Conservation (phyloP, 352 stramenopile species). For the Pythium vanterpoolii region DNA sequence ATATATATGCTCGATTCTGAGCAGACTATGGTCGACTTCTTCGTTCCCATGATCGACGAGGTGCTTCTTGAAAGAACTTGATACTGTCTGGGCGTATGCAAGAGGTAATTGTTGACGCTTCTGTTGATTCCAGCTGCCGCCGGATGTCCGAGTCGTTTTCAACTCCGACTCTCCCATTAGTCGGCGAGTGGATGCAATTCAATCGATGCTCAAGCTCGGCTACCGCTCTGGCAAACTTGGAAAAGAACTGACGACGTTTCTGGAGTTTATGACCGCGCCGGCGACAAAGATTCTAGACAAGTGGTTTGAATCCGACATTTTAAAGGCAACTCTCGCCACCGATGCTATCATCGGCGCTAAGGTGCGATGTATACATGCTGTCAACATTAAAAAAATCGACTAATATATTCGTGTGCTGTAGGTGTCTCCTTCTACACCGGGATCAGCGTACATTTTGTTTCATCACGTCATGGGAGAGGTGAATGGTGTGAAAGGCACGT, state of each 20-base stretch:
- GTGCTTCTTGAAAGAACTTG: constrained; percentile 26
- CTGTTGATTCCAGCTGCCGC: constrained; percentile 40
- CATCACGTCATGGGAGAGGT: constrained; percentile 92
- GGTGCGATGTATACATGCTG: constrained; percentile 24
- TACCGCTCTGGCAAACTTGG: constrained; percentile 67
- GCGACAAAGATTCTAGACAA: constrained; percentile 86
- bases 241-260: constrained; percentile 72
- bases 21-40: constrained; percentile 78
- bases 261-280: constrained; percentile 87
- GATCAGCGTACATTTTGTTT: constrained; percentile 89
- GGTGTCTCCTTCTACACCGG: constrained; percentile 78
- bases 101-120: not conserved
- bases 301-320: constrained; percentile 89
- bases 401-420: constrained; percentile 12
- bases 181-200: constrained; percentile 58
- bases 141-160: constrained; percentile 70
- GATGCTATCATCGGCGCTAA: constrained; percentile 91
- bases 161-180: constrained; percentile 47
- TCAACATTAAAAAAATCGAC: not conserved
- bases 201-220: constrained; percentile 60
- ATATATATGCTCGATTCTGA: not conserved
- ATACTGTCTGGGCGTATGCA: not conserved
- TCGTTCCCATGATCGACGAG: constrained; percentile 80
- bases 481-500: constrained; percentile 83
- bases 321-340: constrained; percentile 90